Conservation (phyloP, 371 early-diverging fungal genomes). For the Mortierella sp. region DNA sequence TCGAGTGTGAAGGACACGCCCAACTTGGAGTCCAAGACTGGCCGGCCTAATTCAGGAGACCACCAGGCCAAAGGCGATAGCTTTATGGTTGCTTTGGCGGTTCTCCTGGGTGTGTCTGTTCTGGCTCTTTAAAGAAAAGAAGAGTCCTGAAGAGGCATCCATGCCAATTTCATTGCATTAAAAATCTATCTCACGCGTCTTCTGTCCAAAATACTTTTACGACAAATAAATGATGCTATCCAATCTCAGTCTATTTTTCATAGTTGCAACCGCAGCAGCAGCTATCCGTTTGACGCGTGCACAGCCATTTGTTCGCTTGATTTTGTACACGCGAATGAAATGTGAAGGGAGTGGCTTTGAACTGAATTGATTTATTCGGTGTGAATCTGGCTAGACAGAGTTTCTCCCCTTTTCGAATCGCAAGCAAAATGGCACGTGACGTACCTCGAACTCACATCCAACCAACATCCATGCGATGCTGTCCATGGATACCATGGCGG, state of each 20-base stretch:
- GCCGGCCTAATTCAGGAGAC: background rate
- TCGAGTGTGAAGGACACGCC: constrained; percentile 16
- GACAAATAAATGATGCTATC: background rate
- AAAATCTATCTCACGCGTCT: background rate
- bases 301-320: background rate
- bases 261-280: background rate
- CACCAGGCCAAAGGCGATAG: background rate
- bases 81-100: constrained; percentile 11
- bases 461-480: constrained; percentile 1
- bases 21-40: background rate
- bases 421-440: constrained; percentile 52
- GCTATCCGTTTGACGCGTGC: background rate
- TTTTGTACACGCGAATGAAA: background rate
- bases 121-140: background rate
- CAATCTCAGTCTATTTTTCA: background rate
- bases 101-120: background rate
- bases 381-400: constrained; percentile 9
- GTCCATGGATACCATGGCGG: constrained; percentile 3
- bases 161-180: background rate
- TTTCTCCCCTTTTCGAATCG: constrained; percentile 24
- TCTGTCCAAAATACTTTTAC: background rate
- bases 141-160: background rate
- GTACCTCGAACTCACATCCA: background rate
- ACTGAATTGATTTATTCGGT: constrained; percentile 25
- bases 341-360: constrained; percentile 1